Conservation (phyloP, 2,329 filamentous ascomycete species). For the Cercospora zeina region DNA sequence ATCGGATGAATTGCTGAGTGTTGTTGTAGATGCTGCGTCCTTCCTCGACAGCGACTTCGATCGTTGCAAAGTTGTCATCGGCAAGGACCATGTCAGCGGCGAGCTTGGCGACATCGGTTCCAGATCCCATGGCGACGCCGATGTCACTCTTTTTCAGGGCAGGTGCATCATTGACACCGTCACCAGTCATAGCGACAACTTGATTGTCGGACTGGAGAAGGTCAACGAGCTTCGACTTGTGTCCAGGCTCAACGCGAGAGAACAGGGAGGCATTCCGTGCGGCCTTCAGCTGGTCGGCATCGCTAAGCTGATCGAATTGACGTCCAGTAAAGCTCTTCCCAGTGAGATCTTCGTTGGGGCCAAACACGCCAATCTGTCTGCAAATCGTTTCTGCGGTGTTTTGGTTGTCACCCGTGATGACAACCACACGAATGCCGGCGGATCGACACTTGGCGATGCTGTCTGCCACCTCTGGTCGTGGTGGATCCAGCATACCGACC, state of each 20-base stretch:
- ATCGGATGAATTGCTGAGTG: constrained; percentile 98
- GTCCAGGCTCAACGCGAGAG: constrained; percentile 89
- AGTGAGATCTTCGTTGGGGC: constrained; percentile 72
- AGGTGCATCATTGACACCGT: constrained; percentile 97
- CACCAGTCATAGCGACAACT: constrained; percentile 98
- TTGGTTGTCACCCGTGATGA: constrained; percentile 97
- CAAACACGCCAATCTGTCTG: constrained; percentile 93
- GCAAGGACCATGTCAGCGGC: constrained; percentile 98
- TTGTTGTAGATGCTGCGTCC: constrained; percentile 99
- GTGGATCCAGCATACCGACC: constrained; percentile 94
- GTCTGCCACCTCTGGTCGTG: constrained; percentile 81
- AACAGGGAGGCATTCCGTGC: constrained; percentile 87
- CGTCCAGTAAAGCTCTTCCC: constrained; percentile 95
- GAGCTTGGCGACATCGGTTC: constrained; percentile 94
- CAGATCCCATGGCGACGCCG: constrained; percentile 97
- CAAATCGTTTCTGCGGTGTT: constrained; percentile 98
- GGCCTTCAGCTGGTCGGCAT: constrained; percentile 76
- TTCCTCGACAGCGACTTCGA: constrained; percentile 93
- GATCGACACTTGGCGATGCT: constrained; percentile 88
- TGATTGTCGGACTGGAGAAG: constrained; percentile 89
- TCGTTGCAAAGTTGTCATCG: constrained; percentile 98
- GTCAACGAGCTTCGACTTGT: constrained; percentile 98
- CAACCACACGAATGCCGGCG: constrained; percentile 93
- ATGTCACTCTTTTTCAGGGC: constrained; percentile 98
- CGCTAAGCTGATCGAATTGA: constrained; percentile 83